phyloP scores from a whole-genome alignment of 768 basidiomycete species.

The Psilocybe subaeruginosa region DNA sequence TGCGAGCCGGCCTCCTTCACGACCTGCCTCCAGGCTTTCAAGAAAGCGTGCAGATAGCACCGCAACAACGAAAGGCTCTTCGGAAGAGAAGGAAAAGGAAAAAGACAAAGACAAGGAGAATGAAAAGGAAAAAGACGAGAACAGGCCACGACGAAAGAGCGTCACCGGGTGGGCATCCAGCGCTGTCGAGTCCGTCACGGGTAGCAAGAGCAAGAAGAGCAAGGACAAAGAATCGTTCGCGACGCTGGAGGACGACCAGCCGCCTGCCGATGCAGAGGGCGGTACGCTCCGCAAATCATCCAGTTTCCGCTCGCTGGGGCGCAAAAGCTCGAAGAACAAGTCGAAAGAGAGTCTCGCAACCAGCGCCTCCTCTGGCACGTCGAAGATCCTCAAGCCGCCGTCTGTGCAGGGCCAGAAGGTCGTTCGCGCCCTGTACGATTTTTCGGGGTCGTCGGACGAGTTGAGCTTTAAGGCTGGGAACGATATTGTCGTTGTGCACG shows the following conservation, averaged over 20 bases:
- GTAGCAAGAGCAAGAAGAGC: conserved; percentile 56
- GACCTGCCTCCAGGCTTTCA: conserved; percentile 61
- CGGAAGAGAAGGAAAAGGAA: conserved; percentile 13
- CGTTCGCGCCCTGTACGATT: conserved; percentile 77
- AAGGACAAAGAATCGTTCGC: conserved; percentile 63
- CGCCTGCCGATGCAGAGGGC: conserved; percentile 25
- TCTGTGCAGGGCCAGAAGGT: conserved; percentile 53
- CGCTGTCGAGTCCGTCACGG: conserved; percentile 64
- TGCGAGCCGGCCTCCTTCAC: conserved; percentile 47
- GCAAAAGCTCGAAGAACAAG: conserved; percentile 35
- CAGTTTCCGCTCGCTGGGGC: conserved; percentile 30
- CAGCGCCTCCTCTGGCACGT: conserved; percentile 1
- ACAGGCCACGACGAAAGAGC: conserved; percentile 44
- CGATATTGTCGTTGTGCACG: conserved; percentile 74
- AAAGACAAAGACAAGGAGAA: conserved; percentile 42
- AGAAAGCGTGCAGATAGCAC: conserved; percentile 67
- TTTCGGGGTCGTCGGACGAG: conserved; percentile 76
- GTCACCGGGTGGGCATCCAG: conserved; percentile 70
- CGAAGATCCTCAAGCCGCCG: conserved; percentile 49
- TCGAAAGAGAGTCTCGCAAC: conserved; percentile 32
- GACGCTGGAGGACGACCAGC: conserved; percentile 51
- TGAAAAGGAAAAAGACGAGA: conserved; percentile 28
- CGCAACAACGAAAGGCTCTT: conserved; percentile 28
- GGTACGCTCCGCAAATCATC: conserved; percentile 22
- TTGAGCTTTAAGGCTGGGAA: conserved; percentile 75